Evolutionary conservation across 306 rosid species (phyloP), one percentile per base, ranked within the genome.

Genomic region (Fagus crenata): DNA sequence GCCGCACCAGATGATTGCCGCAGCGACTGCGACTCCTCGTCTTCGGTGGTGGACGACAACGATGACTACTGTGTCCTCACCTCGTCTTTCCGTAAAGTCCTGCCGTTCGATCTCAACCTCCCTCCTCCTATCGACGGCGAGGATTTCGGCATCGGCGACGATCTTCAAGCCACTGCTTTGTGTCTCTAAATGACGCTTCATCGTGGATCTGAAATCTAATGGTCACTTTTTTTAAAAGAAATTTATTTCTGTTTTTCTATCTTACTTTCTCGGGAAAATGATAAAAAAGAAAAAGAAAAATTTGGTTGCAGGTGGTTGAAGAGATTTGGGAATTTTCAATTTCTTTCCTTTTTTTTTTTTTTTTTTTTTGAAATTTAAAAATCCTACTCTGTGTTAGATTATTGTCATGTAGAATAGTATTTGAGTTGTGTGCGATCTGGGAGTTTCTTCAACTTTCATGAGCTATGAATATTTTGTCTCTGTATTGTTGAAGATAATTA

Each of bases 11-110:
- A 89, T 1, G 96, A 85, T 63, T 91, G 90, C 72, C 98, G 85
- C 53, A 93, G 98, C 85, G 97, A 90, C 55, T 93, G 98, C 68
- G 98, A 89, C 77, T 93, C 98, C 0, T 93, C 98, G 13, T 93
- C 96, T 0, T 89, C 97, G 42, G 94, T 93, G 31, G 84, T 90
- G 2, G 97, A 93, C 55, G 18, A 67, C 71, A 58, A 58, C 28
- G 79, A 88, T 13, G 89, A 86, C 2, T 92, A 90, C 33, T 89
- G 89, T 58, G 91, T 74, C 13, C 90, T 86, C 58, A 78, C 90
- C 22, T 89, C 98, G 1, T 84, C 93, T 0, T 85, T 85, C 33
- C 82, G 87, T 3, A 81, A 80, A 78, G 77, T 78, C 2, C 70
- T 87, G 42, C 90, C 96, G 0, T 90, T 93, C 81, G 98, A 93